These are phyloP conservation scores for Penicillium pancosmium DNA, from an alignment of 495 filamentous ascomycete species.

Conservation along the genomic window DNA sequence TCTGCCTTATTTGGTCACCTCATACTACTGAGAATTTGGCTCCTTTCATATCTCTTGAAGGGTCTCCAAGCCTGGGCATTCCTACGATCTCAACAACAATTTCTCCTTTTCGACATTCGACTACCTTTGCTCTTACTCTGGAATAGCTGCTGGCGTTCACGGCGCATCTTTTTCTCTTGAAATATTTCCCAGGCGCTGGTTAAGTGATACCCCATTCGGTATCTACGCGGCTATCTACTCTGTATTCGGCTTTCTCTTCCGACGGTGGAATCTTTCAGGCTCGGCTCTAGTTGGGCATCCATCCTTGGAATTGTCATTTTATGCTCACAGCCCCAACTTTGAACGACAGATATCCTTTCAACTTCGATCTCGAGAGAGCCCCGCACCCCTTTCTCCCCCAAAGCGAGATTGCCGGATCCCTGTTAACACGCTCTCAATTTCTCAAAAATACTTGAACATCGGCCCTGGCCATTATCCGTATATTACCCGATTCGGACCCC, in stretches of 20 bases:
- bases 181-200: conserved; percentile 39
- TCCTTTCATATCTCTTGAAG: conserved; percentile 14
- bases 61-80: conserved; percentile 11
- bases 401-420: too few species aligned
- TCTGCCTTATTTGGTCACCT: neutral
- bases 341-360: conserved; percentile 7
- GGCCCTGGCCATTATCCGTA: conserved; percentile 2
- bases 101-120: conserved; percentile 15
- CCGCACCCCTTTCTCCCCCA: neutral
- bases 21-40: neutral
- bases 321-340: conserved; percentile 12
- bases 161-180: conserved; percentile 28
- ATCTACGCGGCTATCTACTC: conserved; percentile 14
- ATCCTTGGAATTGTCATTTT: neutral
- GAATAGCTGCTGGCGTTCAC: conserved; percentile 42
- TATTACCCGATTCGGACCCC: conserved; percentile 12
- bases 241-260: conserved; percentile 10
- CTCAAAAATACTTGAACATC: conserved; percentile 7
- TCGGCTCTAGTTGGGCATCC: neutral
- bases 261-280: conserved; percentile 2
- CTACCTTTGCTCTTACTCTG: conserved; percentile 23
- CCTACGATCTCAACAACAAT: conserved; percentile 20
- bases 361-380: conserved; percentile 12
- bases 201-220: conserved; percentile 27
- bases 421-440: too few species aligned